Evolutionary conservation across 164 flowering plant species (phyloP), one percentile per base, ranked within the genome.

Genomic region (grape (Vitis vinifera)): DNA sequence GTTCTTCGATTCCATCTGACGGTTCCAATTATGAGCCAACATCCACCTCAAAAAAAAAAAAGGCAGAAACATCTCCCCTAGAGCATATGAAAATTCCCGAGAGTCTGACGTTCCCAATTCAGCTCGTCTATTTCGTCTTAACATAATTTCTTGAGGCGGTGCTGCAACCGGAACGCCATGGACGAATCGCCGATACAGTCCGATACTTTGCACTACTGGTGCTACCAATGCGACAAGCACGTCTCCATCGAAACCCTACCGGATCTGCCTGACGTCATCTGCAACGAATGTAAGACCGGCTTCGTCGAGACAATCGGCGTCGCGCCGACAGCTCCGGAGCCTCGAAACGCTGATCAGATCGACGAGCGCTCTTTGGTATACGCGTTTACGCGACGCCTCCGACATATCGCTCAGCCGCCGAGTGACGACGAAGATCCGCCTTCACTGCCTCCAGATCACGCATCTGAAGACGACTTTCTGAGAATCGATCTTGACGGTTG

Each of bases 181-280:
- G 87, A 89, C 15, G 91, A 84, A 44, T 49, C 86, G 8, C 82
- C 87, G 12, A 63, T 86, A 1, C 81, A 67, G 50, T 27, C 81
- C 7, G 77, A 69, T 3, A 14, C 68, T 23, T 6, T 64, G 17
- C 83, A 75, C 59, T 85, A 89, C 81, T 91, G 94, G 94, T 91
- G 97, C 77, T 80, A 91, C 76, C 90, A 85, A 76, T 89, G 97
- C 76, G 84, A 88, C 19, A 88, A 87, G 70, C 86, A 85, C 58
- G 97, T 91, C 57, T 62, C 86, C 59, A 77, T 90, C 70, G 91
- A 91, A 79, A 84, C 90, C 81, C 77, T 77, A 59, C 66, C 77
- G 47, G 79, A 81, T 63, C 85, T 53, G 23, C 75, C 82, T 9
- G 93, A 88, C 52, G 67, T 91, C 62, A 68, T 88, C 63, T 91